phyloP scores from a whole-genome alignment of 805 yeast genomes.

The Hanseniaspora singularis region DNA sequence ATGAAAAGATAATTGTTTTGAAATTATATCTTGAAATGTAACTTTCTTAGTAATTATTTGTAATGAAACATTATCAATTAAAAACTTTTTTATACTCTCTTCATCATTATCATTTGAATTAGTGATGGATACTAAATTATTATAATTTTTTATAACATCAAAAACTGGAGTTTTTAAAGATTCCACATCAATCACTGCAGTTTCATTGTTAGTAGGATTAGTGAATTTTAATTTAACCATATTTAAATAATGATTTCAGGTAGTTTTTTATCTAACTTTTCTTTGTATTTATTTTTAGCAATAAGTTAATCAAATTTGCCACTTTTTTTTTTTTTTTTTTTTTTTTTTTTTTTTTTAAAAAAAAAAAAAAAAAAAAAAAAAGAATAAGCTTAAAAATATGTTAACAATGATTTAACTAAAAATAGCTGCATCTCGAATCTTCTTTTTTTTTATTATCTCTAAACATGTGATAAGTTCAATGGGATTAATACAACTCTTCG shows the following conservation, averaged over 20 bases:
- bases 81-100: constrained; percentile 1
- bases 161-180: background rate
- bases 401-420: too few species aligned
- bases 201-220: constrained; percentile 1
- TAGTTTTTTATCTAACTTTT: background rate
- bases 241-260: background rate
- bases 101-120: background rate
- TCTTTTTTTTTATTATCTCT: too few species aligned
- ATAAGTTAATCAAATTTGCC: too few species aligned
- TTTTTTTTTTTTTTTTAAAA: too few species aligned
- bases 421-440: too few species aligned
- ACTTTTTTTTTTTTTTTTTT: too few species aligned
- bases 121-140: background rate
- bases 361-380: too few species aligned
- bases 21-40: background rate
- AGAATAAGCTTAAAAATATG: too few species aligned
- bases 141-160: background rate
- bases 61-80: constrained; percentile 1
- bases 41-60: constrained; percentile 10
- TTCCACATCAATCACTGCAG: constrained; percentile 4
- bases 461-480: too few species aligned
- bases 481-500: too few species aligned
- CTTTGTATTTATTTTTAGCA: background rate
- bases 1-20: background rate
- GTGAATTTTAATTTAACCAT: constrained; percentile 10